Percentiles rank a stretch among this genome's conserved stretches.
phyloP scores from a whole-genome alignment of 1,139 yeast genomes.

The Pichia cactophila region DNA sequence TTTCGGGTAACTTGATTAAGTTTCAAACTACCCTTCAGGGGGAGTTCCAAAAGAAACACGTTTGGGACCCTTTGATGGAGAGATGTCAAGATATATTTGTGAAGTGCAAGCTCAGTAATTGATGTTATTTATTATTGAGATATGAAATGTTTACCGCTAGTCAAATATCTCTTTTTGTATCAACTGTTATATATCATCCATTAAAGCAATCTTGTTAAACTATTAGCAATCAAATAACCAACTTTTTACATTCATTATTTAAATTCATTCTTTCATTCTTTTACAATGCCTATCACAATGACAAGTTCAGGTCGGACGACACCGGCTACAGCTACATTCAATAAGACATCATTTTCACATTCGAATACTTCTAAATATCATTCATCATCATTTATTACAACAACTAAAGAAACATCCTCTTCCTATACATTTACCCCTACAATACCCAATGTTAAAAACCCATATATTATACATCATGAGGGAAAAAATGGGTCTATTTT shows the following conservation, averaged over 20 bases:
- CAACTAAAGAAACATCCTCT: conserved; percentile 7
- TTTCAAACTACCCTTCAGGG: background rate
- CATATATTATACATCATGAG: conserved; percentile 29
- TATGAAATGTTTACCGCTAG: no score
- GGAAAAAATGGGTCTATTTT: conserved; percentile 37
- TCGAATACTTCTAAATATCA: background rate
- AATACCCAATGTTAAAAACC: conserved; percentile 24
- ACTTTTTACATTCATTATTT: background rate
- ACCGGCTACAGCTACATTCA: background rate
- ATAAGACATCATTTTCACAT: background rate
- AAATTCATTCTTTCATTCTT: no score
- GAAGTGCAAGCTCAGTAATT: no score
- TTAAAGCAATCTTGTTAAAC: no score
- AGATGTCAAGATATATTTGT: no score
- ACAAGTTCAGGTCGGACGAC: background rate
- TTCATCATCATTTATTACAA: background rate
- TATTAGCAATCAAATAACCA: background rate
- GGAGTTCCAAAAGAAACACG: background rate
- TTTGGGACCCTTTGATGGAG: background rate
- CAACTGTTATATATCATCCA: no score
- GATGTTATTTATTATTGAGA: no score
- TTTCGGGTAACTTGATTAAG: background rate
- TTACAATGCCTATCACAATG: background rate
- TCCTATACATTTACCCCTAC: conserved; percentile 14
- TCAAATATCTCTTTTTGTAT: no score